These are phyloP conservation scores for Ustilago sp. DNA, from an alignment of 1,284 basidiomycete species.

Conservation along the genomic window DNA sequence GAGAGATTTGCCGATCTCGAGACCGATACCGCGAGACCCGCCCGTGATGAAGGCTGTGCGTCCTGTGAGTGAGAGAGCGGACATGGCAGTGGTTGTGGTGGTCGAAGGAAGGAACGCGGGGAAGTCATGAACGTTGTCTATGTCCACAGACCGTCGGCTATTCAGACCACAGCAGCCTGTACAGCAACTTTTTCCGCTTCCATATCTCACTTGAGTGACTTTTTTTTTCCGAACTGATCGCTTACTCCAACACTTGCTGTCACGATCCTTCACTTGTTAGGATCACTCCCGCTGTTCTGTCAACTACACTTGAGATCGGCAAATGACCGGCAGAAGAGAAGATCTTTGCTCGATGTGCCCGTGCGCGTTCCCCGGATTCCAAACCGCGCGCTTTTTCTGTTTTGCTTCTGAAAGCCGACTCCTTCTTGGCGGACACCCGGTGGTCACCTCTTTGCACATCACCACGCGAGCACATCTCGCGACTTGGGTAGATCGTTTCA, in stretches of 20 bases:
- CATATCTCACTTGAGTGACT: too few species aligned
- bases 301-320: background rate
- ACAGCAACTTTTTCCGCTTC: background rate
- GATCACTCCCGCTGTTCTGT: background rate
- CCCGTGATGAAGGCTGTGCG: constrained; percentile 57
- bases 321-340: background rate
- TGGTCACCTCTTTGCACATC: constrained; percentile 4
- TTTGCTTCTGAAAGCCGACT: background rate
- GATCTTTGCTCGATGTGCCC: background rate
- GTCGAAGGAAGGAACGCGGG: background rate
- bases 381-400: background rate
- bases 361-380: background rate
- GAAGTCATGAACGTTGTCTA: background rate
- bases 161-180: too few species aligned
- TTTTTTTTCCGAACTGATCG: too few species aligned
- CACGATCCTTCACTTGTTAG: too few species aligned
- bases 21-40: constrained; percentile 61
- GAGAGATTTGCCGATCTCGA: constrained; percentile 57
- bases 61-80: constrained; percentile 24
- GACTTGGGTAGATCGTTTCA: constrained; percentile 10
- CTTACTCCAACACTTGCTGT: too few species aligned
- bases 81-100: constrained; percentile 16
- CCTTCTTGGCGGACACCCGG: constrained; percentile 1
- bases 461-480: background rate
- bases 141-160: too few species aligned